A percentile compares a stretch with the other conserved stretches of the same genome.
These are phyloP conservation scores for Strobilomyces confusus DNA, from an alignment of 768 basidiomycete species.

Conservation along the genomic window DNA sequence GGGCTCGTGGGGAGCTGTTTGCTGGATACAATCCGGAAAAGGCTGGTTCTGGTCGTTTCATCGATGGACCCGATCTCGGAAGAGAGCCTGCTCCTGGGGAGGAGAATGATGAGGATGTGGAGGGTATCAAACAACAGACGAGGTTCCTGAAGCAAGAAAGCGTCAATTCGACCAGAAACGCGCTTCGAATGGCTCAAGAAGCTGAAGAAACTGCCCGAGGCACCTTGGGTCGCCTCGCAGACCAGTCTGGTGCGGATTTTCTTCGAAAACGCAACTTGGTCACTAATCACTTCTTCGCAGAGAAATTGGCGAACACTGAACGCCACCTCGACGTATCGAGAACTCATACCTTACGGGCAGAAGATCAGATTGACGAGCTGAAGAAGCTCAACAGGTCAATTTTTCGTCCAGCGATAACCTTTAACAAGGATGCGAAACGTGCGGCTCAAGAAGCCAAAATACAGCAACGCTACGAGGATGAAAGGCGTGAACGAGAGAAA, in stretches of 20 bases:
- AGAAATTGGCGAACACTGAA: conserved; percentile 90
- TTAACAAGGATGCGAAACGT: conserved; percentile 91
- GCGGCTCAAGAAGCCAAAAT: conserved; percentile 82
- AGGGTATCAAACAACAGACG: conserved; percentile 93
- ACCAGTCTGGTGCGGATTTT: conserved; percentile 77
- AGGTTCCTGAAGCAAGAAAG: conserved; percentile 88
- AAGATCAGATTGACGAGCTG: conserved; percentile 90
- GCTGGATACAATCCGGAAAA: conserved; percentile 66
- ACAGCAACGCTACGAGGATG: conserved; percentile 81
- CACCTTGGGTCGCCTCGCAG: conserved; percentile 78
- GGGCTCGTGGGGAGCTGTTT: conserved; percentile 71
- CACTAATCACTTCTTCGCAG: conserved; percentile 32
- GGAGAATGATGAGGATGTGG: conserved; percentile 83
- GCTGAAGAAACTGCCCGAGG: conserved; percentile 93
- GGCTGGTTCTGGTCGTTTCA: conserved; percentile 59
- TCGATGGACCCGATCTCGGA: conserved; percentile 53
- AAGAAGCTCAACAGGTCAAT: conserved; percentile 94
- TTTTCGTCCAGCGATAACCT: conserved; percentile 87
- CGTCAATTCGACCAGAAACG: conserved; percentile 85
- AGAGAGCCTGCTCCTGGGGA: conserved; percentile 54
- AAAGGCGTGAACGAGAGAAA: conserved; percentile 78
- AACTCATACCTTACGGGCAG: conserved; percentile 81
- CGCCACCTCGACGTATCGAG: conserved; percentile 92
- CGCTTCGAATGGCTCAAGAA: conserved; percentile 88
- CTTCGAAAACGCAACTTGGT: not conserved